Evolutionary conservation across 2,329 filamentous ascomycete genomes (phyloP), one percentile per base, ranked within the genome.

Genomic region (Cytospora leucostoma): DNA sequence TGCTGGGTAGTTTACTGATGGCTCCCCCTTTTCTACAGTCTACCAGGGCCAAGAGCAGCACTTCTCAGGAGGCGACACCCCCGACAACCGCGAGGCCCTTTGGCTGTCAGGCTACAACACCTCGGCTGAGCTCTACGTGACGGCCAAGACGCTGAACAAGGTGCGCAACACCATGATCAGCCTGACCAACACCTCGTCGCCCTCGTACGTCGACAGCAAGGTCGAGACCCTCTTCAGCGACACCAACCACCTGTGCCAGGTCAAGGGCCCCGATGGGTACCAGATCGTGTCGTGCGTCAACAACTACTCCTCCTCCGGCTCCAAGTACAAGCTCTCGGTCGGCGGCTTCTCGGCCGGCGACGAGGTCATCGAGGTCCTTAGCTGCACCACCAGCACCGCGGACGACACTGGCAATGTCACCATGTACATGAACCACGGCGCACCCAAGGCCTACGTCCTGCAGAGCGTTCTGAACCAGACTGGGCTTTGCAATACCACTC

Each of bases 31-130:
- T 8, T 8, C 83, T 0, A 82, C 85, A 71, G 75, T 85, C 51
- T 87, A 86, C 70, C 77, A 84, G 63, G 84, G 84, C 15, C 83
- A 86, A 69, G 84, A 86, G 71, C 84, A 86, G 66, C 79, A 81
- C 68, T 82, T 79, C 70, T 69, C 74, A 13, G 81, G 81, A n/a
- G 69, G 62, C 7, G 70, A 55, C 3, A 77, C 77, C 34, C 80
- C 80, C 0, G 37, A 70, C 54, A 82, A 83, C 70, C 80, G 81
- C 33, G 81, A 84, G 68, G 77, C 80, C 1, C 70, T 80, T 35
- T 84, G 82, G 82, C 68, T 77, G 1, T 79, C 80, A 0, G 73
- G 74, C 0, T 84, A 80, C 70, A 70, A 74, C 47, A 83, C 77
- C 0, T 69, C 67, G 1, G 70, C 76, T 1, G 73, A 77, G 13